Conservation (phyloP, 495 filamentous ascomycete genomes). For the Platismatia glauca region DNA sequence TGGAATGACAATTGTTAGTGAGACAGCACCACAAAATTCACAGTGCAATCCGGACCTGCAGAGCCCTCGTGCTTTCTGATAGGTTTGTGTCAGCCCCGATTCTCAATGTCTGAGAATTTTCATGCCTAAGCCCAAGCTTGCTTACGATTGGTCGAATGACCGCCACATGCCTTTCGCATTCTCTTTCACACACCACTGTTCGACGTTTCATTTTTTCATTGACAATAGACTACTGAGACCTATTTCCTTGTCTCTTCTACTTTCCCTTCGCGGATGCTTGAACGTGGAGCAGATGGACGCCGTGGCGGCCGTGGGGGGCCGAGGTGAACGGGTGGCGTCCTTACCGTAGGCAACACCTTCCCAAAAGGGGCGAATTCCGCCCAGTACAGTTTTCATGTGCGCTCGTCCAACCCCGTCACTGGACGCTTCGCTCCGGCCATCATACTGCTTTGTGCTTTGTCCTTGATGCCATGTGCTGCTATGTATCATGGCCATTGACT, state of each 20-base stretch:
- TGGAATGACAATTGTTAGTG: not conserved
- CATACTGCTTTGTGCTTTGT: not conserved
- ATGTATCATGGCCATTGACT: slow-evolving; percentile 1
- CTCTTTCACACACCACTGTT: not conserved
- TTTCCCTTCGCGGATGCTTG: not conserved
- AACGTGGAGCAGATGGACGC: not conserved
- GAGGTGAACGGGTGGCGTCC: too few relatives aligned
- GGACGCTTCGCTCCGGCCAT: not conserved
- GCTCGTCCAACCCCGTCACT: not conserved
- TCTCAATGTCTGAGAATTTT: not conserved
- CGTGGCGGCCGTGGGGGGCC: too few relatives aligned
- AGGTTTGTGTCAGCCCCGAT: not conserved
- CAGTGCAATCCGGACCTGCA: too few relatives aligned
- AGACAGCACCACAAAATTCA: too few relatives aligned
- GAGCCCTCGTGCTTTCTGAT: not conserved
- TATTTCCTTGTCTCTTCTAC: not conserved
- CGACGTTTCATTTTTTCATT: not conserved
- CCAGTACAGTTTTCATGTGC: slow-evolving; percentile 1
- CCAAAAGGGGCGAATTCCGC: not conserved
- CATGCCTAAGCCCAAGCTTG: not conserved
- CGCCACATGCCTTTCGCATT: not conserved
- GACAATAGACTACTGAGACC: not conserved
- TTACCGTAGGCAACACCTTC: too few relatives aligned
- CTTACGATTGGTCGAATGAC: not conserved
- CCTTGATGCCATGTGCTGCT: not conserved